Base-by-base conservation (phyloP, 768 basidiomycete genomes). In the Phaffia australis region DNA sequence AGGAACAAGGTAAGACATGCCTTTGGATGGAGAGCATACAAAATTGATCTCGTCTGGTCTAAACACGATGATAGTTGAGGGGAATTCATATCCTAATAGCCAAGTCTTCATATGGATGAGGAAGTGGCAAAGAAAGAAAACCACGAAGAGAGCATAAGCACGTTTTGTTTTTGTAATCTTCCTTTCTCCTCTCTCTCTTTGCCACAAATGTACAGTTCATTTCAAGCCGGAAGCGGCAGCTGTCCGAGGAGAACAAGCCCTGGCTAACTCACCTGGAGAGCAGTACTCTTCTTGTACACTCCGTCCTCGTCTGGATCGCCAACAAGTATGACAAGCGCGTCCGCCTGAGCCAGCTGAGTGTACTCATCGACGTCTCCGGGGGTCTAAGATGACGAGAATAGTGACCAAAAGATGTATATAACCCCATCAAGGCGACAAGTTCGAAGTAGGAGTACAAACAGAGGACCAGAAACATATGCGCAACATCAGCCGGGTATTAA, bases 81-180 rank as follows among this genome's bases (percentile, higher is more conserved):
- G 95, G 74, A 98, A 98, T 77, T 99, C 94, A 76, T 92, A 98
- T 18, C 93, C 94, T 49, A 98, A 82, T 21, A 99, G 81, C 89
- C 92, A 95, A 74, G 92, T 93, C 94, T 95, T 71, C 8, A 29
- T 30, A 60, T 54, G 58, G 25, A 47, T n/a, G 14, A 47, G 48
- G 29, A 35, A 19, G 19, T 51, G 16, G 58, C n/a, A 35, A 54
- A 50, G 49, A 15, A 50, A n/a, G 49, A 50, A 54, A 27, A 5
- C n/a, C 52, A 16, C 4, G n/a, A 16, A n/a, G 52, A n/a, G 18
- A 54, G 11, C 35, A 42, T 35, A 23, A 63, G 66, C 27, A 19
- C 8, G 16, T 48, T 18, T 19, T 30, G 60, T 11, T 23, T 23
- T 61, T 4, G 9, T 27, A 65, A 47, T 18, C 3, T 60, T n/a